These are phyloP conservation scores for Trichosporon sp. DNA, from an alignment of 1,284 basidiomycete species.

Conservation along the genomic window DNA sequence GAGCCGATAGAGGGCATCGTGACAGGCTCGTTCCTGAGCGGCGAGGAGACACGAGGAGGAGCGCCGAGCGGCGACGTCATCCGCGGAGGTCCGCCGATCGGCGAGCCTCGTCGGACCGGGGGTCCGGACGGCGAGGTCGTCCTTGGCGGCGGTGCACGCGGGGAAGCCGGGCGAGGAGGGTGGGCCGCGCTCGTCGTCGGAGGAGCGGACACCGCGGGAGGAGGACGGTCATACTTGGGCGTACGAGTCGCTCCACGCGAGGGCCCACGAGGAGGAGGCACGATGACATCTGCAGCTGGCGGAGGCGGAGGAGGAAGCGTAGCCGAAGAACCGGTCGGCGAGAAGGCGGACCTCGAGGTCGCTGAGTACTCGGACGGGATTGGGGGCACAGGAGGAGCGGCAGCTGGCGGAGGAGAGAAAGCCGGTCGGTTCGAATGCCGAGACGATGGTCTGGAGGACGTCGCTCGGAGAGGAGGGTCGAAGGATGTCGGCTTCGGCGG, in stretches of 20 bases:
- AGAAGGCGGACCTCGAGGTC: not conserved
- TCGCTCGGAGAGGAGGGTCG: conserved; percentile 30
- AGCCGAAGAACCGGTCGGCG: not conserved
- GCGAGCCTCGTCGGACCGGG: not conserved
- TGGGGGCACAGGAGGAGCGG: conserved; percentile 14
- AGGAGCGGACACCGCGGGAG: not conserved
- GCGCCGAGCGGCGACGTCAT: conserved; percentile 5
- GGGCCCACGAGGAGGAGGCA: not conserved
- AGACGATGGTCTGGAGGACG: conserved; percentile 16
- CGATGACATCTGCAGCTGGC: not conserved
- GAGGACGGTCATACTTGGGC: conserved; percentile 4
- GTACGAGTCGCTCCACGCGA: not conserved
- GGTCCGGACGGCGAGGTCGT: not conserved
- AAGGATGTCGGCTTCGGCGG: conserved; percentile 25
- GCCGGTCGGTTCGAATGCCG: conserved; percentile 11
- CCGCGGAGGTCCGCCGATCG: not conserved
- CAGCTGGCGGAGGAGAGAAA: conserved; percentile 15
- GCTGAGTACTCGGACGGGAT: conserved; percentile 11
- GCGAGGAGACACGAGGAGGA: conserved; percentile 20
- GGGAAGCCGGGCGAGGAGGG: not conserved
- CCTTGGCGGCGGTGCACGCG: not conserved
- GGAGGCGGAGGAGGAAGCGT: not conserved
- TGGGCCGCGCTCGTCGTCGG: not conserved
- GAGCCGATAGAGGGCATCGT: not conserved
- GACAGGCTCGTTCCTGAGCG: conserved; percentile 13